Evolutionary conservation across 352 stramenopile genomes (phyloP).

Genomic region (Pythium coloratum): DNA sequence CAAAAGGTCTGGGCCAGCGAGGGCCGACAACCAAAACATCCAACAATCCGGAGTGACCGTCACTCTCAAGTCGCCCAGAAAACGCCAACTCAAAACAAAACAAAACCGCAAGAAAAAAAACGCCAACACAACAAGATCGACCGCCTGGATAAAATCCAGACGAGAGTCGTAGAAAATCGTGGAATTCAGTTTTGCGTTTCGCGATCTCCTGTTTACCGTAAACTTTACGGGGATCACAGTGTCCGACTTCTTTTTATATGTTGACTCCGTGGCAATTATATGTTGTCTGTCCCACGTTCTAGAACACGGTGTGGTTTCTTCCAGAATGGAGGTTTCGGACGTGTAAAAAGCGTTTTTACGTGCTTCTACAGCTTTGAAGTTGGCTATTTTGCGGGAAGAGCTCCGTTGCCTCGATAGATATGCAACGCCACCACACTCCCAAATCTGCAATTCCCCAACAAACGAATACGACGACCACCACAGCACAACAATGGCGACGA

Average conservation of each 20-base stretch:
- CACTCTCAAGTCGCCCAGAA: constrained; percentile 1
- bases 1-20: neutral
- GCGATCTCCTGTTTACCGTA: neutral
- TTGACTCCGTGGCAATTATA: constrained; percentile 13
- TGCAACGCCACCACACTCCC: neutral
- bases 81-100: neutral
- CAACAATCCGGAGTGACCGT: constrained; percentile 6
- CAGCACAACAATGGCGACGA: constrained; percentile 2
- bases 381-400: constrained; percentile 2
- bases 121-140: neutral
- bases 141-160: constrained; percentile 3
- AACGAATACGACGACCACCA: neutral
- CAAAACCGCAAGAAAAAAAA: neutral
- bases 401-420: constrained; percentile 13
- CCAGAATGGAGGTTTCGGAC: constrained; percentile 15
- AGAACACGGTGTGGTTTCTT: constrained; percentile 21
- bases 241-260: neutral
- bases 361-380: constrained; percentile 35
- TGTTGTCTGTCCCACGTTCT: constrained; percentile 27
- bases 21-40: constrained; percentile 13
- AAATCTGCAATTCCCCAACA: constrained; percentile 13
- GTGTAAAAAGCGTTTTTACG: constrained; percentile 25
- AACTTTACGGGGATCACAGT: neutral
- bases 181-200: neutral
- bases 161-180: neutral